These are phyloP conservation scores for Pascua sp. DNA, from an alignment of 1,284 basidiomycete species.

Conservation along the genomic window DNA sequence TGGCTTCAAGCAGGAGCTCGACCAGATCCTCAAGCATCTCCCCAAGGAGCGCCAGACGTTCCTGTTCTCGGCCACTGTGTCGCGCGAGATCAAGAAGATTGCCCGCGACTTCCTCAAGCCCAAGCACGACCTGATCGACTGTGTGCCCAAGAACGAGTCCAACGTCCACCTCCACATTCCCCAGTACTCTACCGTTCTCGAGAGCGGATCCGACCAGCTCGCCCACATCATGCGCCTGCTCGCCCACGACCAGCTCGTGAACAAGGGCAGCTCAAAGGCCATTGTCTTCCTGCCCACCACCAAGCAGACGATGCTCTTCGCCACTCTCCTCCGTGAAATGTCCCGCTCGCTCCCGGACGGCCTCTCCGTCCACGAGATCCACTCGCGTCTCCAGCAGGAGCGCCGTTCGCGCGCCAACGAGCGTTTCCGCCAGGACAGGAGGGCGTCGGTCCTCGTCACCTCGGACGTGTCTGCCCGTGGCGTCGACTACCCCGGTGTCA, in stretches of 20 bases:
- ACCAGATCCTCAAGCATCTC: slow-evolving; percentile 68
- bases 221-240: slow-evolving; percentile 76
- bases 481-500: slow-evolving; percentile 85
- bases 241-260: slow-evolving; percentile 80
- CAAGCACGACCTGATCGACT: slow-evolving; percentile 62
- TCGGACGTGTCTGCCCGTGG: slow-evolving; percentile 90
- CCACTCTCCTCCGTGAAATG: slow-evolving; percentile 61
- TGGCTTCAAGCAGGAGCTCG: slow-evolving; percentile 90
- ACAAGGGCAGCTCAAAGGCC: slow-evolving; percentile 69
- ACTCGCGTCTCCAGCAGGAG: slow-evolving; percentile 71
- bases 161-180: slow-evolving; percentile 73
- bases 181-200: slow-evolving; percentile 76
- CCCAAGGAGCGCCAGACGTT: slow-evolving; percentile 80
- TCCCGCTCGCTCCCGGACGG: slow-evolving; percentile 53
- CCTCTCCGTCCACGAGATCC: slow-evolving; percentile 74
- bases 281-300: slow-evolving; percentile 90
- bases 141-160: slow-evolving; percentile 58
- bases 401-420: slow-evolving; percentile 64
- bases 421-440: slow-evolving; percentile 62
- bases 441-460: slow-evolving; percentile 69
- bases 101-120: slow-evolving; percentile 58
- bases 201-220: slow-evolving; percentile 65
- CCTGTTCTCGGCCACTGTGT: slow-evolving; percentile 85
- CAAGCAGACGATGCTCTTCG: slow-evolving; percentile 74
- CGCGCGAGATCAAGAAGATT: slow-evolving; percentile 52